Evolutionary conservation across 768 basidiomycete genomes (phyloP).

Genomic region (Tulasnella sp.): DNA sequence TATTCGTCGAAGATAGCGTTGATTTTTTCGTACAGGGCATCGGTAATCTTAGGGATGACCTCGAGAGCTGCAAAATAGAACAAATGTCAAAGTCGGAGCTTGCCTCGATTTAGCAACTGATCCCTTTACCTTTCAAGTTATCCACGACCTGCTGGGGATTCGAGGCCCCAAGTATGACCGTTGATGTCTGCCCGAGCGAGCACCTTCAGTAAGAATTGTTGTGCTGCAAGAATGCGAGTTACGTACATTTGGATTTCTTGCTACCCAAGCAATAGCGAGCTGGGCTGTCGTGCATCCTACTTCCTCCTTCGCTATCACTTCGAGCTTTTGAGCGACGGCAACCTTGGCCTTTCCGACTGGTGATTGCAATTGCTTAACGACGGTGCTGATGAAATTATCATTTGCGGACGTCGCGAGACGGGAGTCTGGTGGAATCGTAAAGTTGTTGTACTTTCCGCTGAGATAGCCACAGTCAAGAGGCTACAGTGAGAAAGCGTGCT

Average conservation of each 20-base stretch:
- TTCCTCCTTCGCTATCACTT: constrained; percentile 62
- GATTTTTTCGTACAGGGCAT: constrained; percentile 64
- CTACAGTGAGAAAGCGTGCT: constrained; percentile 73
- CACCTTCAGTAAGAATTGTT: background rate
- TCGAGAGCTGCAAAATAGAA: too few relatives aligned
- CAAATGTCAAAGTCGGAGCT: background rate
- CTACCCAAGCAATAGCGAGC: constrained; percentile 80
- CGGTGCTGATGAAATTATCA: constrained; percentile 56
- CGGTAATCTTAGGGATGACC: constrained; percentile 71
- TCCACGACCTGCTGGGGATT: constrained; percentile 65
- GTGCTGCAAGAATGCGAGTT: background rate
- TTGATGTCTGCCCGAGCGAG: constrained; percentile 49
- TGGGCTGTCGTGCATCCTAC: constrained; percentile 62
- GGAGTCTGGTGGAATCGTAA: constrained; percentile 67
- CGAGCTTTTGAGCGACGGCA: constrained; percentile 70
- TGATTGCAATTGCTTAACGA: constrained; percentile 57
- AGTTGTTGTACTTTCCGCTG: constrained; percentile 62
- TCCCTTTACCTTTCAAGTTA: constrained; percentile 54
- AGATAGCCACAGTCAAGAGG: constrained; percentile 71
- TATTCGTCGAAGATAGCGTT: constrained; percentile 58
- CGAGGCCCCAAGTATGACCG: constrained; percentile 69
- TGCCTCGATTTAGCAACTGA: background rate
- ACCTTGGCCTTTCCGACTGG: constrained; percentile 51
- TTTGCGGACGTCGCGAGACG: constrained; percentile 61
- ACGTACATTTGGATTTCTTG: constrained; percentile 59